A percentile compares a stretch with the other conserved stretches of the same genome.
Conservation (phyloP, 306 rosid species). For the Rubus parviflorus region DNA sequence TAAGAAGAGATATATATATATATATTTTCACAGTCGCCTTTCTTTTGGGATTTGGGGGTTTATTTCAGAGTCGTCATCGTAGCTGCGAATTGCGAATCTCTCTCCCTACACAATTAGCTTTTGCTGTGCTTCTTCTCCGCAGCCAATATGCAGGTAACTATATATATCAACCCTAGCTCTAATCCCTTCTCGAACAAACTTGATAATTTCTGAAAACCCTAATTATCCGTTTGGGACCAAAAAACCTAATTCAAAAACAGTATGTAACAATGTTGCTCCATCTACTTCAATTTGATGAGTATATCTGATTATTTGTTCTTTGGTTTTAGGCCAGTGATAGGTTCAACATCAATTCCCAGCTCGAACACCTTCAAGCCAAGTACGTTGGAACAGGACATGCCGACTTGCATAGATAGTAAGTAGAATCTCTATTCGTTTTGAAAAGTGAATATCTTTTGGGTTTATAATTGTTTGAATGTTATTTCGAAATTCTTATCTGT, state of each 20-base stretch:
- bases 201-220: background rate
- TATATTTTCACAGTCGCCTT: background rate
- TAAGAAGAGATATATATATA: background rate
- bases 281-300: background rate
- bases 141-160: slow-evolving; percentile 31
- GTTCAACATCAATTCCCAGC: slow-evolving; percentile 95
- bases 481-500: background rate
- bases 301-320: background rate
- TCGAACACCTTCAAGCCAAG: slow-evolving; percentile 92
- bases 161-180: slow-evolving; percentile 6
- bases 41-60: background rate
- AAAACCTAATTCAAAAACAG: background rate
- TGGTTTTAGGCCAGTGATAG: slow-evolving; percentile 83
- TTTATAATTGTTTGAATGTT: background rate
- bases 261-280: background rate
- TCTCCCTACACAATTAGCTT: background rate
- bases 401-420: slow-evolving; percentile 85
- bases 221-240: background rate
- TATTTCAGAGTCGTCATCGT: background rate
- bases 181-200: background rate
- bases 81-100: background rate
- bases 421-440: background rate
- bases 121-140: slow-evolving; percentile 1
- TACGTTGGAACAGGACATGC: slow-evolving; percentile 99
- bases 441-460: background rate